A percentile compares a stretch with the other conserved stretches of the same genome.
phyloP scores from a whole-genome alignment of 495 filamentous ascomycete genomes.

The Astrothelium macrocarpum region DNA sequence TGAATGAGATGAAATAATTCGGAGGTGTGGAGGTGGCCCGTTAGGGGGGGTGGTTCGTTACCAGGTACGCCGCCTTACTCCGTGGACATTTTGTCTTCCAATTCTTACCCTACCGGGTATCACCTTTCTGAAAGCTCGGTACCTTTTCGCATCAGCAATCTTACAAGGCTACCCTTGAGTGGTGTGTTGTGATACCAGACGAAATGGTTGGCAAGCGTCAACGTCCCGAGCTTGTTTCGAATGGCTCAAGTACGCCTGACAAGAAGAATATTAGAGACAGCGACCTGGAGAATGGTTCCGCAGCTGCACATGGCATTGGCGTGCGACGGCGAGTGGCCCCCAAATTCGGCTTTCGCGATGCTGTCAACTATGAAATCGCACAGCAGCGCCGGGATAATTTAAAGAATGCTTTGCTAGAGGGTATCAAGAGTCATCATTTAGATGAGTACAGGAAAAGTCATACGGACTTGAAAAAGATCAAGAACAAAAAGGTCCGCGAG shows the following conservation, averaged over 20 bases:
- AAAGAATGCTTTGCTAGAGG: slow-evolving; percentile 39
- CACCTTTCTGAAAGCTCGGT: not conserved
- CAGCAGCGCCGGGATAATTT: slow-evolving; percentile 23
- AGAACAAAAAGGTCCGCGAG: slow-evolving; percentile 37
- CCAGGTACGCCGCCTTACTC: too few species aligned
- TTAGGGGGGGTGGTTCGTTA: too few species aligned
- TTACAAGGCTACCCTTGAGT: not conserved
- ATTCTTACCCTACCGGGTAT: too few species aligned
- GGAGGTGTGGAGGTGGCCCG: too few species aligned
- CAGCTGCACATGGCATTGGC: not conserved
- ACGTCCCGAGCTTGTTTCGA: not conserved
- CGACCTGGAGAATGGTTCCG: not conserved
- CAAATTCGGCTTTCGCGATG: slow-evolving; percentile 9
- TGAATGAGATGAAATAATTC: too few species aligned
- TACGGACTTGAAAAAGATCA: slow-evolving; percentile 38
- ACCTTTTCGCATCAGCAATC: not conserved
- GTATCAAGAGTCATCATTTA: slow-evolving; percentile 32
- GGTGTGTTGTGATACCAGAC: not conserved
- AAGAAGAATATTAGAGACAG: not conserved
- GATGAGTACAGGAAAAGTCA: slow-evolving; percentile 38
- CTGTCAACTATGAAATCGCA: slow-evolving; percentile 5
- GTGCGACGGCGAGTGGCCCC: not conserved
- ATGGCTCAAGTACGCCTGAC: not conserved
- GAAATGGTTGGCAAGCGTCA: not conserved
- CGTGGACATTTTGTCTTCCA: too few species aligned